These are phyloP conservation scores for Pisolithus microcarpus DNA, from an alignment of 768 basidiomycete genomes.

Conservation along the genomic window DNA sequence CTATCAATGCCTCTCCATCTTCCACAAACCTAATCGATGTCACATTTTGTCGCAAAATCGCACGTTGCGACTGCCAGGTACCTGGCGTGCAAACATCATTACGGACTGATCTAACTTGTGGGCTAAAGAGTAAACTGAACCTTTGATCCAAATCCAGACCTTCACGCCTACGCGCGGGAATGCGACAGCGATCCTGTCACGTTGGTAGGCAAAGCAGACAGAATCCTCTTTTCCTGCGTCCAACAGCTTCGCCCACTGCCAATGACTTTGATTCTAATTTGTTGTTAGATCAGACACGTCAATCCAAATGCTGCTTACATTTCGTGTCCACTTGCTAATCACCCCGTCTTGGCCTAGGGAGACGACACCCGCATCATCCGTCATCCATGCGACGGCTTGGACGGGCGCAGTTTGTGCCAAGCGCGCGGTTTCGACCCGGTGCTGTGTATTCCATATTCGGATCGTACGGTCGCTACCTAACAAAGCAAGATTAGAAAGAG, in stretches of 20 bases:
- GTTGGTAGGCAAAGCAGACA: constrained; percentile 47
- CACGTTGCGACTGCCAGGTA: constrained; percentile 57
- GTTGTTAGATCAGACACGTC: not conserved
- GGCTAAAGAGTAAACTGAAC: constrained; percentile 23
- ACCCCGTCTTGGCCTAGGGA: constrained; percentile 52
- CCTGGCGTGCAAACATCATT: constrained; percentile 29
- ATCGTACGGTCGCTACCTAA: constrained; percentile 53
- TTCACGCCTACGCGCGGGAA: constrained; percentile 54
- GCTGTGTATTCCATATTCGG: constrained; percentile 53
- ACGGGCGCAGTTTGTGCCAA: constrained; percentile 46
- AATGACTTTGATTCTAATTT: constrained; percentile 40
- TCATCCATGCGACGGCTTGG: constrained; percentile 52
- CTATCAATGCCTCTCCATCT: constrained; percentile 55
- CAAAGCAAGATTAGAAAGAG: constrained; percentile 1
- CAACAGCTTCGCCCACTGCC: constrained; percentile 51
- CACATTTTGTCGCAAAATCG: constrained; percentile 58
- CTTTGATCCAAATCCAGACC: constrained; percentile 57
- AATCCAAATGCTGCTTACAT: constrained; percentile 31
- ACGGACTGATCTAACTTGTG: not conserved
- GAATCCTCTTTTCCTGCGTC: constrained; percentile 42
- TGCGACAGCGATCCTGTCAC: constrained; percentile 56
- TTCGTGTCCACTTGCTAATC: constrained; percentile 52
- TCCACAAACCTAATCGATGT: constrained; percentile 58
- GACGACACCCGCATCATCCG: constrained; percentile 48
- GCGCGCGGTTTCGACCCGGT: constrained; percentile 45